These are phyloP conservation scores for Paspalum notatum DNA, from an alignment of 176 grass and related monocot genomes.

Conservation along the genomic window DNA sequence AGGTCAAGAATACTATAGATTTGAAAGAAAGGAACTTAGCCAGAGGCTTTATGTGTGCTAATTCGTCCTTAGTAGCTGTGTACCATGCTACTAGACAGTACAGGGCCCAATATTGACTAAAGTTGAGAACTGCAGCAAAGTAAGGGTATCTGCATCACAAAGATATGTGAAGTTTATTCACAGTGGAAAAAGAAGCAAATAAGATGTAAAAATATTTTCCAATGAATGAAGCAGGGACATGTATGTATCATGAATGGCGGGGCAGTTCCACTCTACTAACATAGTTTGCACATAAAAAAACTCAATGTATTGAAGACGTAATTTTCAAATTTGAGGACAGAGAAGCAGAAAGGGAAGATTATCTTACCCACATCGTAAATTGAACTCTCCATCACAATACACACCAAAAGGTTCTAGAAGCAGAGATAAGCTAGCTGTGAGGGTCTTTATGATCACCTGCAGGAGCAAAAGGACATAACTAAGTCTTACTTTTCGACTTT, in stretches of 20 bases:
- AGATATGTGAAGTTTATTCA: constrained; percentile 16
- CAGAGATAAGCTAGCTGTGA: constrained; percentile 86
- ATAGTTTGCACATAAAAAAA: constrained; percentile 20
- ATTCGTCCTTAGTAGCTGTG: constrained; percentile 87
- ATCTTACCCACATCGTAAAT: constrained; percentile 87
- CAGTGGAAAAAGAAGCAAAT: constrained; percentile 11
- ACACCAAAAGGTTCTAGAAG: constrained; percentile 90
- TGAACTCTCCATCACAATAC: constrained; percentile 97
- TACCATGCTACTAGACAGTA: constrained; percentile 96
- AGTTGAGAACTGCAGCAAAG: constrained; percentile 85
- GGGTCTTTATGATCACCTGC: constrained; percentile 98
- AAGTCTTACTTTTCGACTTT: constrained; percentile 32
- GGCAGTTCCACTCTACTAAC: neutral
- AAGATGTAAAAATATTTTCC: neutral
- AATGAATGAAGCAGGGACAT: constrained; percentile 1
- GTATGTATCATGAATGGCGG: neutral
- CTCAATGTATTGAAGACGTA: neutral
- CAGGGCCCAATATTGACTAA: constrained; percentile 97
- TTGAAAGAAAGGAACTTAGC: constrained; percentile 96
- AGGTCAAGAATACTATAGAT: constrained; percentile 97
- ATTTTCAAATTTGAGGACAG: neutral
- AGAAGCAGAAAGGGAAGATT: constrained; percentile 18
- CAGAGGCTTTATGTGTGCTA: constrained; percentile 86
- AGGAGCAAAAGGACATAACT: constrained; percentile 25
- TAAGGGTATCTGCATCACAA: constrained; percentile 83